Percentiles rank a stretch among this genome's conserved stretches.
phyloP scores from a whole-genome alignment of 257 asterid genomes.

The Solanum infundibuliforme region DNA sequence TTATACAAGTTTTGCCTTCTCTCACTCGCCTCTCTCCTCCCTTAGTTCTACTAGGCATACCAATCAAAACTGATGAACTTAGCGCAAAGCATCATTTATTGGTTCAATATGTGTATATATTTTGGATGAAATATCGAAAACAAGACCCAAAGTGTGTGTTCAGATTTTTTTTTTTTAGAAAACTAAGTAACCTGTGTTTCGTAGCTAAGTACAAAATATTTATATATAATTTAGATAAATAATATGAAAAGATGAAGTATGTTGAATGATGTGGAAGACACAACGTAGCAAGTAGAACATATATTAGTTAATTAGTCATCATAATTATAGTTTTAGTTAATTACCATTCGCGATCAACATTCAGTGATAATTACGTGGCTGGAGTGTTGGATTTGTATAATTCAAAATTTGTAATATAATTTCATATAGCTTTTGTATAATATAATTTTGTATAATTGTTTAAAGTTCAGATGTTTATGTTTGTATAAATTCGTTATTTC shows the following conservation, averaged over 20 bases:
- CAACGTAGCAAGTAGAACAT: not conserved
- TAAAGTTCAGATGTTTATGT: too few species aligned
- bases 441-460: too few species aligned
- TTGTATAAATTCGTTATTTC: too few species aligned
- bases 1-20: rapidly evolving
- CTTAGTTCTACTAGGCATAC: not conserved
- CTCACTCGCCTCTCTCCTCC: not conserved
- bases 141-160: too few species aligned
- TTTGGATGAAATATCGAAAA: not conserved
- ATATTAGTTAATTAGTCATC: too few species aligned
- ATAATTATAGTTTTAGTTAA: too few species aligned
- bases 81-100: not conserved
- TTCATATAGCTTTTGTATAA: not conserved
- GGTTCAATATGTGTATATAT: not conserved
- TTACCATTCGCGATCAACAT: too few species aligned
- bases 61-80: not conserved
- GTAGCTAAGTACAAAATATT: not conserved
- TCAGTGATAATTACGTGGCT: too few species aligned
- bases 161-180: too few species aligned
- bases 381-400: not conserved
- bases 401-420: not conserved
- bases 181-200: too few species aligned
- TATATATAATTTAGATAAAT: not conserved
- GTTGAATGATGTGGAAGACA: not conserved
- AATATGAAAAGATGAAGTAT: not conserved